These are phyloP conservation scores for Pythium monospermum DNA, from an alignment of 352 stramenopile genomes.

Conservation along the genomic window DNA sequence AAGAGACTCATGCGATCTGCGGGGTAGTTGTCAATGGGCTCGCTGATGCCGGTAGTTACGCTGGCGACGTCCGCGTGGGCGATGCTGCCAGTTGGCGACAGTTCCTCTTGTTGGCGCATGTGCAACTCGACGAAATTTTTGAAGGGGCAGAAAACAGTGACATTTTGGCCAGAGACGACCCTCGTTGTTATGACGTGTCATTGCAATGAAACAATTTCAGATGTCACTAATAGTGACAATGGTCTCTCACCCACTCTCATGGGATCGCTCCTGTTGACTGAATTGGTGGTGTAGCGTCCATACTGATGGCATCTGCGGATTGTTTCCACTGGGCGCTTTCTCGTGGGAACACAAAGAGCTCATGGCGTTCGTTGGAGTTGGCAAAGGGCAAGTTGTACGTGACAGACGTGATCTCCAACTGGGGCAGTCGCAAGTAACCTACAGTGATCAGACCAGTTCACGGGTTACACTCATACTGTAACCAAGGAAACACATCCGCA, in stretches of 20 bases:
- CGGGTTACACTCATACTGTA: constrained; percentile 7
- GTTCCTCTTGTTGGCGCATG: constrained; percentile 1
- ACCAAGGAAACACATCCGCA: not conserved
- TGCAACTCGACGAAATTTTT: constrained; percentile 20
- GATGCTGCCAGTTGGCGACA: not conserved
- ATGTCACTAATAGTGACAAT: not conserved
- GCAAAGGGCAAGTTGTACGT: constrained; percentile 63
- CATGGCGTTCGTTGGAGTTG: constrained; percentile 60
- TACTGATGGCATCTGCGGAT: too few species aligned
- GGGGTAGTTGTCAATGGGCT: constrained; percentile 5
- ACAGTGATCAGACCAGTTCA: not conserved
- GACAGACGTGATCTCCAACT: constrained; percentile 72
- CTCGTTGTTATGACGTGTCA: not conserved
- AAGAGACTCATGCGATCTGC: constrained; percentile 48
- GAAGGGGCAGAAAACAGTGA: constrained; percentile 3
- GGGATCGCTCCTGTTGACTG: too few species aligned
- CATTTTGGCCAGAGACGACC: constrained; percentile 1
- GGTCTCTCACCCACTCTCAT: constrained; percentile 4
- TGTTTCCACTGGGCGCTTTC: constrained; percentile 52
- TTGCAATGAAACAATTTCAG: not conserved
- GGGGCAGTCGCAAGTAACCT: constrained; percentile 67
- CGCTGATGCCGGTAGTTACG: too few species aligned
- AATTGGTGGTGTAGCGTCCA: not conserved
- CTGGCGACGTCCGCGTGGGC: not conserved
- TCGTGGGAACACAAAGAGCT: constrained; percentile 70